Conservation (phyloP, 2,329 filamentous ascomycete genomes). For the Neodidymelliopsis sp. region DNA sequence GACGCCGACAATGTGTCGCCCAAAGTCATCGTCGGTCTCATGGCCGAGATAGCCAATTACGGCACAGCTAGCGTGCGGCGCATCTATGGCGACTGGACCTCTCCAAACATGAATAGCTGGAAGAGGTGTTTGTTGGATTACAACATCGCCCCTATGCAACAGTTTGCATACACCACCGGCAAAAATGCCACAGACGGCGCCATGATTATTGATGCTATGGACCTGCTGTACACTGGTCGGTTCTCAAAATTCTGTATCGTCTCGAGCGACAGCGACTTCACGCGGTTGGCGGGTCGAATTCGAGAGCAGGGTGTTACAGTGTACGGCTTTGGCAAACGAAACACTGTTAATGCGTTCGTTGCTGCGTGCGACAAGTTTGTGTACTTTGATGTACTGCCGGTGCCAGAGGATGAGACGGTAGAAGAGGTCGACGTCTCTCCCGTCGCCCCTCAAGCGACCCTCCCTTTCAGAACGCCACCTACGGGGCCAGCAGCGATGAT, state of each 20-base stretch:
- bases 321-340: conserved; percentile 45
- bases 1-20: conserved; percentile 38
- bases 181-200: conserved; percentile 44
- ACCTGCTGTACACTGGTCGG: conserved; percentile 44
- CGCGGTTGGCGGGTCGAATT: conserved; percentile 43
- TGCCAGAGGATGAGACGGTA: neutral
- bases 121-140: conserved; percentile 27
- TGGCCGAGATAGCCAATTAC: conserved; percentile 44
- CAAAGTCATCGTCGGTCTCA: conserved; percentile 32
- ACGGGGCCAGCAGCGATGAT: neutral
- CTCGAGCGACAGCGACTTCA: conserved; percentile 49
- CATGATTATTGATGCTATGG: conserved; percentile 50
- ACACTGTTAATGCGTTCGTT: conserved; percentile 35
- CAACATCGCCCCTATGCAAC: conserved; percentile 37
- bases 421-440: no score
- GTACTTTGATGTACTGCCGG: conserved; percentile 24
- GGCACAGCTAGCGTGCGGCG: conserved; percentile 41
- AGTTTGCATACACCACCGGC: conserved; percentile 41
- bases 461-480: neutral
- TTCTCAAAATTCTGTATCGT: conserved; percentile 46
- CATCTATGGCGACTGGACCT: conserved; percentile 44
- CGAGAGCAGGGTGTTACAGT: conserved; percentile 46
- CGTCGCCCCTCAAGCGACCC: no score
- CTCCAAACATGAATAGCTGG: conserved; percentile 29
- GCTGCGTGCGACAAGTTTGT: conserved; percentile 41